Conservation (phyloP, 306 rosid species). For the Prinsepia uniflora region DNA sequence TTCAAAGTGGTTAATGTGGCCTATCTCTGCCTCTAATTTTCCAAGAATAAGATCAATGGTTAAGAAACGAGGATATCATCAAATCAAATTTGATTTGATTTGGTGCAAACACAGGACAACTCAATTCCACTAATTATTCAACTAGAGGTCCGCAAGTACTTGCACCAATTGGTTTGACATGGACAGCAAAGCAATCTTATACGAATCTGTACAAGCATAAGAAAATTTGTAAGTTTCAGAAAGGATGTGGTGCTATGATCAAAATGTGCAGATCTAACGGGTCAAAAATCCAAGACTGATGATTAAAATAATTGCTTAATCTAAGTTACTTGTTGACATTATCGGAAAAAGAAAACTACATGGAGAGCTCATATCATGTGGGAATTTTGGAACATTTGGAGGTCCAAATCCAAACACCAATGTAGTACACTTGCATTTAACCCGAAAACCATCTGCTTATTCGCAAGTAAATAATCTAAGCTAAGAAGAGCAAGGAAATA, state of each 20-base stretch:
- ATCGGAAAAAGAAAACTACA: background rate
- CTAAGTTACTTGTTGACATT: background rate
- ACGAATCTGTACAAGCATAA: background rate
- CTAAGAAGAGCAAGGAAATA: background rate
- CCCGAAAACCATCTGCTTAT: background rate
- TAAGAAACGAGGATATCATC: background rate
- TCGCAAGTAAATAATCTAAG: background rate
- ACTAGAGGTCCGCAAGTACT: background rate
- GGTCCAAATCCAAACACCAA: background rate
- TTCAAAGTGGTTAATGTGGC: conserved; percentile 3
- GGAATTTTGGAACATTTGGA: background rate
- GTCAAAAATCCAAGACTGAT: too few species aligned
- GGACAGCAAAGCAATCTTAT: background rate
- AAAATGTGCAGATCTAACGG: background rate
- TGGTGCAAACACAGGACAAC: background rate
- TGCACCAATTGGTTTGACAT: background rate
- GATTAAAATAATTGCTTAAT: background rate
- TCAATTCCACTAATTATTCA: background rate
- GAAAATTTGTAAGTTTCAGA: background rate
- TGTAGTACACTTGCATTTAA: background rate
- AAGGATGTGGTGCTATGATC: background rate
- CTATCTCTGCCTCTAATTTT: background rate
- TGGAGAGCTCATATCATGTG: background rate
- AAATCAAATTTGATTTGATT: background rate
- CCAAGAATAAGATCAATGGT: background rate